Evolutionary conservation across 306 rosid genomes (phyloP), one percentile per base, ranked within the genome.

Genomic region (Vigna unguiculata): DNA sequence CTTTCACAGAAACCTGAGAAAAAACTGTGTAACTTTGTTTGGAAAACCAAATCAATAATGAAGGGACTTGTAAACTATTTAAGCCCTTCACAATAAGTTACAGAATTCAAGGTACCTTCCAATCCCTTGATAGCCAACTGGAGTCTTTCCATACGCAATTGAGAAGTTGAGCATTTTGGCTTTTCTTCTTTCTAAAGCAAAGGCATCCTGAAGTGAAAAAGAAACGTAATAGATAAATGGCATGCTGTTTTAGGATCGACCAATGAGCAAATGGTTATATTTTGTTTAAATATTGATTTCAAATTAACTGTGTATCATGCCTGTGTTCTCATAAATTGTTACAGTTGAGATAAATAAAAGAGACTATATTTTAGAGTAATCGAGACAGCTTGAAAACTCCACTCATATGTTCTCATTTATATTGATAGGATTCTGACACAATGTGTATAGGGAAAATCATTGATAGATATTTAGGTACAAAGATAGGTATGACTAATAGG

Each of bases 111-210:
- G 45, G 51, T 86, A 95, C 98, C 96, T 95, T 95, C 98, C 98
- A 95, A 82, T 95, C 98, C 78, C 84, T 88, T 28, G 98, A 81
- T 69, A 95, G 96, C 72, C 98, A 78, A 90, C 71, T 13, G 98
- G 91, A 48, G 98, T 95, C 80, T 92, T 95, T 54, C 98, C 98
- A 80, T 95, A 95, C 57, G 98, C 98, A 86, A 95, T 95, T 69
- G 98, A 95, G 76, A 94, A 94, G 86, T 94, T 94, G 40, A 94
- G 96, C 98, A 92, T 92, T 86, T 95, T 95, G 46, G 98, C 98
- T 78, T 92, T 95, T 83, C 97, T 89, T 85, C 98, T 89, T 85
- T 95, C 98, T 63, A 97, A 88, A 81, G 69, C 98, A n/a, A n/a
- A n/a, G n/a, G n/a, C n/a, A n/a, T n/a, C n/a, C n/a, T n/a, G n/a